Evolutionary conservation across 2,329 filamentous ascomycete genomes (phyloP).

Genomic region (Ilyonectria robusta): DNA sequence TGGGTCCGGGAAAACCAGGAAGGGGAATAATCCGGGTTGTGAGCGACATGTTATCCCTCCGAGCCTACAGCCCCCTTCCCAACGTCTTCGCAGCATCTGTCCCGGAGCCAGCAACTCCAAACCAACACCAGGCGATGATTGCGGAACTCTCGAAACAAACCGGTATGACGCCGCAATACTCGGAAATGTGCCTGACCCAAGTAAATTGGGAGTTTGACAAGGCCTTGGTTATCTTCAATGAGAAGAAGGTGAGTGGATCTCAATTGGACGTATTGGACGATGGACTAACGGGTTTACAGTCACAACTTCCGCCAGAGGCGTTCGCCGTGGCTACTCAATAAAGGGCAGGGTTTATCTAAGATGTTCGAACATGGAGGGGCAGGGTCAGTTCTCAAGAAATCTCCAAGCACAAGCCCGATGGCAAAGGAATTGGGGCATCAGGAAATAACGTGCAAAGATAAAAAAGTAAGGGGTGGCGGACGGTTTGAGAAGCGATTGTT

Average conservation of each 20-base stretch:
- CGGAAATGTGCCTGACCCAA: conserved; percentile 84
- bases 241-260: conserved; percentile 74
- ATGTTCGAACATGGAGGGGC: background rate
- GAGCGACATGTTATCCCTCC: conserved; percentile 83
- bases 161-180: conserved; percentile 84
- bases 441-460: conserved; percentile 11
- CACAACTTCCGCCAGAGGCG: conserved; percentile 64
- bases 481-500: conserved; percentile 37
- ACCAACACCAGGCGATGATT: conserved; percentile 78
- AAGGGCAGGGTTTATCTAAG: background rate
- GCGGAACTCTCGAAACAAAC: conserved; percentile 83
- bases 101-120: conserved; percentile 50
- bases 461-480: conserved; percentile 19
- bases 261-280: background rate
- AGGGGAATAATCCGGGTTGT: conserved; percentile 79
- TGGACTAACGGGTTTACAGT: conserved; percentile 49
- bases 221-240: conserved; percentile 81
- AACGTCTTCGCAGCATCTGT: conserved; percentile 55
- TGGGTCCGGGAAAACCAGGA: conserved; percentile 80
- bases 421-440: background rate
- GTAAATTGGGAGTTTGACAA: conserved; percentile 85
- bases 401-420: background rate
- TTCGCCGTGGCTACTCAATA: conserved; percentile 52
- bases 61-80: conserved; percentile 72
- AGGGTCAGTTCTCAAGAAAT: background rate